Base-by-base conservation (phyloP, 495 filamentous ascomycete genomes). In the Aspergillus steynii region DNA sequence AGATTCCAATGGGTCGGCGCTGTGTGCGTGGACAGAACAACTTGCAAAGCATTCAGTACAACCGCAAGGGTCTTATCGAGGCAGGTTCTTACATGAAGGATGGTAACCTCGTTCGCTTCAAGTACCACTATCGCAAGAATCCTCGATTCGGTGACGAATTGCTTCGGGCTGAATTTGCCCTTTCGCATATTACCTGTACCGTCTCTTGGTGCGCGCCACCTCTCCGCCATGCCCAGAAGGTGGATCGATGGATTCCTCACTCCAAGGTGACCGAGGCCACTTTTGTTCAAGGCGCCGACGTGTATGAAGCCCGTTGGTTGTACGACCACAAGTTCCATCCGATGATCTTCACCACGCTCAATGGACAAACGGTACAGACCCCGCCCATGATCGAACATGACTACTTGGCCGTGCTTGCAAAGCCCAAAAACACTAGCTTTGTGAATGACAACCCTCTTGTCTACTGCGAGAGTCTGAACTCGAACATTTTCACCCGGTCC, bases 311-410 rank as follows among this genome's bases (percentile, higher is more conserved):
- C 56, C 78, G 73, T 28, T 87, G 84, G 84, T 61, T 79, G 6
- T 87, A 87, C 56, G 83, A 86, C 59, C 85, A 87, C 69, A 85
- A 86, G 67, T 86, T 83, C 66, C 83, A 86, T 66, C 84, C 85
- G 9, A 81, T 76, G 3, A 85, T 87, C 37, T 73, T 79, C 52
- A 86, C 83, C 7, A 86, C 78, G 29, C 74, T 86, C 31, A 86
- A 87, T 53, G 84, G 82, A 10, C 70, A 80, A 59, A 72, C 74
- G 48, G 71, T 84, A 2, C 77, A 80, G 55, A 86, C 85, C 2
- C 85, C 85, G n/a, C 74, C 80, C 10, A 83, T 86, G 78, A 85
- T 87, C 56, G 77, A 80, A 53, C 72, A 82, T 53, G 85, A 87
- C 66, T 82, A 76, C 66, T 69, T 87, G 12, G 76, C 71, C 29